Evolutionary conservation across 2,329 filamentous ascomycete genomes (phyloP).

Genomic region (Fonsecaea nubica): DNA sequence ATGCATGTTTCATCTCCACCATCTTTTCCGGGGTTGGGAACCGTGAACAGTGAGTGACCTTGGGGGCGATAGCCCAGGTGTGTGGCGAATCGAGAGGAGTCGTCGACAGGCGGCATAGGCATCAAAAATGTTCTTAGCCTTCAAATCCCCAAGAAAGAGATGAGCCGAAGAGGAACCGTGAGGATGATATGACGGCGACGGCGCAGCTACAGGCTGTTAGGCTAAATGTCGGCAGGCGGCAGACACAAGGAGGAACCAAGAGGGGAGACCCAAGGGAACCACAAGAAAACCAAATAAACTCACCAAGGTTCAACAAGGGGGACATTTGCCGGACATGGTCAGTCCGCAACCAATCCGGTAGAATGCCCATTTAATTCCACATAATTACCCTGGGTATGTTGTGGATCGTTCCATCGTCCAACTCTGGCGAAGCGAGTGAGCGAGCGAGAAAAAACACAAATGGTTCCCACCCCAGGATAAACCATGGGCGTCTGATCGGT

Average conservation of each 20-base stretch:
- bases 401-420: constrained; percentile 15
- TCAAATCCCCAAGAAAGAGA: not conserved
- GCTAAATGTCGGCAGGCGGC: constrained; percentile 31
- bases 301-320: not conserved
- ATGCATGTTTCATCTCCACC: not conserved
- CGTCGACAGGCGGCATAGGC: too few species aligned
- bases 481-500: constrained; percentile 11
- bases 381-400: not conserved
- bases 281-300: not conserved
- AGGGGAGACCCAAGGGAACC: too few species aligned
- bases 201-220: constrained; percentile 27
- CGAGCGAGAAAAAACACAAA: constrained; percentile 1
- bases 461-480: constrained; percentile 20
- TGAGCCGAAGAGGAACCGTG: constrained; percentile 31
- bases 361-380: not conserved
- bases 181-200: not conserved
- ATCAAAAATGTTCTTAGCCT: too few species aligned
- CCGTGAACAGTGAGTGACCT: too few species aligned
- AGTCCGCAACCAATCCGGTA: constrained; percentile 34
- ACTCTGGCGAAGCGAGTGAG: not conserved
- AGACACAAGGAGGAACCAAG: too few species aligned
- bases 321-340: constrained; percentile 3
- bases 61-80: too few species aligned
- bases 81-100: too few species aligned
- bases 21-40: not conserved